These are phyloP conservation scores for Marasmius fiardii DNA, from an alignment of 1,284 basidiomycete genomes.

Conservation along the genomic window DNA sequence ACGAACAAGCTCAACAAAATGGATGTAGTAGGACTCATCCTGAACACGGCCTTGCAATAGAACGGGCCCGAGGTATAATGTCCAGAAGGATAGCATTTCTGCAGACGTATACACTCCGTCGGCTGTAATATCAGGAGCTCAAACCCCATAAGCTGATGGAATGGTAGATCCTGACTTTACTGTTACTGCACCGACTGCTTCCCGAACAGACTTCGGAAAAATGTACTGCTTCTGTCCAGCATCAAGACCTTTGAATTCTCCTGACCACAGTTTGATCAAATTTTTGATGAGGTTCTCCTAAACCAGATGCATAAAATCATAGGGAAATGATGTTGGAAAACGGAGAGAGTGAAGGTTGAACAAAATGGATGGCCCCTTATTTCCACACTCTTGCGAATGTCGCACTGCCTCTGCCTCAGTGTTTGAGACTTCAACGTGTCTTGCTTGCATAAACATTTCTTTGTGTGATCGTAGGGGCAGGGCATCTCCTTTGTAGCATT, in stretches of 20 bases:
- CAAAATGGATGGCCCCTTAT: slow-evolving; percentile 3
- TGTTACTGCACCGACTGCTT: slow-evolving; percentile 25
- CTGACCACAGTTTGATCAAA: slow-evolving; percentile 27
- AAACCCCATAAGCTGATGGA: slow-evolving; percentile 26
- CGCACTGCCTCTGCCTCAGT: not conserved
- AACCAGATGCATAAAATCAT: slow-evolving; percentile 36
- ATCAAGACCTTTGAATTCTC: slow-evolving; percentile 24
- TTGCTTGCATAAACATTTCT: not conserved
- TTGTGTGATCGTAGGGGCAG: slow-evolving; percentile 4
- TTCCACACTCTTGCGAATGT: not conserved
- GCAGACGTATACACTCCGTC: slow-evolving; percentile 22
- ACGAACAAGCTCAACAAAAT: slow-evolving; percentile 28
- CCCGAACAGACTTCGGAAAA: slow-evolving; percentile 23
- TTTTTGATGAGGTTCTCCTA: slow-evolving; percentile 28
- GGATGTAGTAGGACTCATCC: slow-evolving; percentile 25
- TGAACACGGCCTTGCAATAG: slow-evolving; percentile 24
- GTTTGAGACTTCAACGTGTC: not conserved
- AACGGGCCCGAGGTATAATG: slow-evolving; percentile 26
- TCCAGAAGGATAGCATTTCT: slow-evolving; percentile 29
- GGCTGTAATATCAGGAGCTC: slow-evolving; percentile 24
- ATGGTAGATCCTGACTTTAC: slow-evolving; percentile 23
- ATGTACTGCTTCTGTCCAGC: slow-evolving; percentile 22
- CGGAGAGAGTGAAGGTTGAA: not conserved
- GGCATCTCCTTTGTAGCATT: not conserved
- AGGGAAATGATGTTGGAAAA: slow-evolving; percentile 29